Evolutionary conservation across 2,329 filamentous ascomycete species (phyloP), one percentile per base, ranked within the genome.

Genomic region (Aspergillus viridinutans): DNA sequence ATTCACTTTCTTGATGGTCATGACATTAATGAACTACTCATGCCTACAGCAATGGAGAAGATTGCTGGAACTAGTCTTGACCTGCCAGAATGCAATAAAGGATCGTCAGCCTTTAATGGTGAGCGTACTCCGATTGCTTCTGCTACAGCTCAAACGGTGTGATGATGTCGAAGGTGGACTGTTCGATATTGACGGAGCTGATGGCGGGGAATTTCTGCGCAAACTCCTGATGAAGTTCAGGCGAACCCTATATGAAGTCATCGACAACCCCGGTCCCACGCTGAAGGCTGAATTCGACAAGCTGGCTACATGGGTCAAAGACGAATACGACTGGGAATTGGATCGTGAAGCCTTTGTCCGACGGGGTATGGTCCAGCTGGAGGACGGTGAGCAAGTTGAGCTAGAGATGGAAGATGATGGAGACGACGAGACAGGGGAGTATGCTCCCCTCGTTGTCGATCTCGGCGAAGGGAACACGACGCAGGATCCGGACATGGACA

Each of bases 1-100:
- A 61, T 85, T 87, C 64, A 79, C 78, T 32, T 87, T 87, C 63
- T 69, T 87, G 9, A 86, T 85, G 81, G 77, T 85, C 2, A 65
- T 87, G 57, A 85, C 83, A 4, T 74, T 87, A 60, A 85, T 85
- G 74, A 88, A 87, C 66, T 86, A 83, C 67, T 86, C 84, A 2
- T 87, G 85, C 64, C 72, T 87, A 3, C 83, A 87, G 67, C 85
- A 87, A 66, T 88, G 85, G 85, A 86, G 84, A 65, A 73, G 85
- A 40, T 62, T 87, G 10, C 70, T 87, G 9, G 72, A 73, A 1
- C 70, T 88, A 25, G 72, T 86, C 7, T 73, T 87, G 51, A 87
- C 84, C 0, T 86, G 82, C 63, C 76, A 74, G 20, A 68, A 67
- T 43, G 84, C 84, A 2, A 76, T 86, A 17, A 56, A 63, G 9